These are phyloP conservation scores for Physcia stellaris DNA, from an alignment of 495 filamentous ascomycete genomes.

Conservation along the genomic window DNA sequence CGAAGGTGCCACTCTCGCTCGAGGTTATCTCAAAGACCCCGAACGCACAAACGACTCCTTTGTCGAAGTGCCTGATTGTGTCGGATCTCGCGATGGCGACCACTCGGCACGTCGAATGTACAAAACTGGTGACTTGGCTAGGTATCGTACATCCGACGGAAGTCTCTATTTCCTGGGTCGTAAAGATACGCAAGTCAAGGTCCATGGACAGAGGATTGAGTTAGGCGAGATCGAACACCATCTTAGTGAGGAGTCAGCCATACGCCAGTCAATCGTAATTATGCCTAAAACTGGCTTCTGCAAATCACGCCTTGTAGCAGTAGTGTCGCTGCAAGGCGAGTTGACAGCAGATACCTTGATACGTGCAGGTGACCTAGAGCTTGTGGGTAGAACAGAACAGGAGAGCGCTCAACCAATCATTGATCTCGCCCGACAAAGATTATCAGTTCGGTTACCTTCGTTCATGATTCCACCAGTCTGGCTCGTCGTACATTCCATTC, in stretches of 20 bases:
- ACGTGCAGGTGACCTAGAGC: background rate
- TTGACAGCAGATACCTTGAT: background rate
- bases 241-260: constrained; percentile 11
- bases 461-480: constrained; percentile 46
- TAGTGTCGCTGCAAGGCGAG: constrained; percentile 12
- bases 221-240: constrained; percentile 51
- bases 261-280: constrained; percentile 33
- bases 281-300: constrained; percentile 29
- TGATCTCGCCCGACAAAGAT: constrained; percentile 20
- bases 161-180: constrained; percentile 39
- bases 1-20: constrained; percentile 25
- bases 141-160: constrained; percentile 40
- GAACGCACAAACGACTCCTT: constrained; percentile 26
- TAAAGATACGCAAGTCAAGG: constrained; percentile 51
- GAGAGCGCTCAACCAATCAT: constrained; percentile 17
- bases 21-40: constrained; percentile 24
- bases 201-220: constrained; percentile 53
- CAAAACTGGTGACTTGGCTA: constrained; percentile 31
- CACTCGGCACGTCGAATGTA: constrained; percentile 19
- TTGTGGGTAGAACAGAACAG: constrained; percentile 4
- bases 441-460: constrained; percentile 24
- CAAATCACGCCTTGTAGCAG: constrained; percentile 27
- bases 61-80: constrained; percentile 19
- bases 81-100: constrained; percentile 10
- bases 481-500: constrained; percentile 34